phyloP scores from a whole-genome alignment of 2,329 filamentous ascomycete genomes.

The Aspergillus fumigatus region DNA sequence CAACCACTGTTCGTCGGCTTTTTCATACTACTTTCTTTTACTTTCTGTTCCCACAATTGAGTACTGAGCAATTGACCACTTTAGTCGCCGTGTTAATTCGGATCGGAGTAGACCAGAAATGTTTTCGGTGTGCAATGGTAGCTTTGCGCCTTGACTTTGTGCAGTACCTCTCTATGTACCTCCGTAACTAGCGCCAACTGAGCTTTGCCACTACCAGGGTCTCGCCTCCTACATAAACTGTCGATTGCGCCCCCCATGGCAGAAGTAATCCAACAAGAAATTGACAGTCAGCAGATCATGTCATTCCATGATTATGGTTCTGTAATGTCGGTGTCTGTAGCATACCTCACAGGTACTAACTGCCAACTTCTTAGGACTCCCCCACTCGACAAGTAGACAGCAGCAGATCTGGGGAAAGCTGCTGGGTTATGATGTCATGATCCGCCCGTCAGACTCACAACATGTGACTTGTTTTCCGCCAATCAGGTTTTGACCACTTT shows the following conservation, averaged over 20 bases:
- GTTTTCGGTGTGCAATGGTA: not conserved
- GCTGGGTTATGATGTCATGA: constrained; percentile 8
- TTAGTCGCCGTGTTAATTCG: no score
- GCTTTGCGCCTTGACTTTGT: not conserved
- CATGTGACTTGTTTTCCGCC: not conserved
- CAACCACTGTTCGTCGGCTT: not conserved
- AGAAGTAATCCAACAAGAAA: not conserved
- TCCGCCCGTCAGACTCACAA: not conserved
- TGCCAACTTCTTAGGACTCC: not conserved
- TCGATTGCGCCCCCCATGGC: not conserved
- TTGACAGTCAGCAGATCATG: not conserved
- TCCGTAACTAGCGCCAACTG: not conserved
- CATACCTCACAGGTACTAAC: no score
- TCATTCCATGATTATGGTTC: not conserved
- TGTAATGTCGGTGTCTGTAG: not conserved
- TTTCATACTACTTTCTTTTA: no score
- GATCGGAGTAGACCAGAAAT: not conserved
- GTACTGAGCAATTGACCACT: no score
- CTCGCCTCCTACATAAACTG: not conserved
- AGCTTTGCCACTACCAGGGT: not conserved
- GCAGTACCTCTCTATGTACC: not conserved
- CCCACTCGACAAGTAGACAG: not conserved
- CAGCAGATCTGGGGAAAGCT: constrained; percentile 12
- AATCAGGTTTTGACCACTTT: not conserved
- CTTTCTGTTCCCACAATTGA: no score